Evolutionary conservation across 345 rosid species (phyloP).

Genomic region (Melastoma malabathricum): DNA sequence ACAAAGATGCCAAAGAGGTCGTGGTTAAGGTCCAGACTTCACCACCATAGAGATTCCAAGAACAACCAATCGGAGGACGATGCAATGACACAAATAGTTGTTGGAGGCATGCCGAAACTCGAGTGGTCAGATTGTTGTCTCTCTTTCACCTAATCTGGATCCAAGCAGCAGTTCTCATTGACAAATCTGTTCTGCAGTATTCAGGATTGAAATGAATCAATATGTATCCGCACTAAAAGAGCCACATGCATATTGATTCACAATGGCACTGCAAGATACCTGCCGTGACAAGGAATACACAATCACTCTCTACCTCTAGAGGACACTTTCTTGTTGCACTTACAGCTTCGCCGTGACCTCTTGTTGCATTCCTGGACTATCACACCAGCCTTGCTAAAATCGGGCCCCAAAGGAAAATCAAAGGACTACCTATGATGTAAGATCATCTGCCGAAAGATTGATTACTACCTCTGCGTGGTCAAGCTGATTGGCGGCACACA

Average conservation of each 20-base stretch:
- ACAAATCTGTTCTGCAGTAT: constrained; percentile 46
- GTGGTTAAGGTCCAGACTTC: constrained; percentile 45
- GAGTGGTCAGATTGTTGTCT: constrained; percentile 44
- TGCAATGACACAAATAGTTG: constrained; percentile 9
- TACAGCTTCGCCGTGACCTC: constrained; percentile 55
- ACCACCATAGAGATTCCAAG: constrained; percentile 34
- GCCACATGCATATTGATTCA: neutral
- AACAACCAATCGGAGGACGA: constrained; percentile 40
- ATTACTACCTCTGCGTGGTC: constrained; percentile 61
- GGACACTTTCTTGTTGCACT: constrained; percentile 64
- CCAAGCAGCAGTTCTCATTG: constrained; percentile 28
- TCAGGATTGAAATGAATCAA: constrained; percentile 10
- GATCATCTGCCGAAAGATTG: neutral
- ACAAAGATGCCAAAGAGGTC: constrained; percentile 45
- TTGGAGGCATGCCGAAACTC: constrained; percentile 42
- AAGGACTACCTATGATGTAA: neutral
- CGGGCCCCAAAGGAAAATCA: neutral
- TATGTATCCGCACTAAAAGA: neutral
- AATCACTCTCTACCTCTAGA: constrained; percentile 85
- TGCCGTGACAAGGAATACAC: constrained; percentile 53
- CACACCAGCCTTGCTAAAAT: constrained; percentile 64
- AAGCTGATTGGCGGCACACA: constrained; percentile 22
- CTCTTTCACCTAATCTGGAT: constrained; percentile 37
- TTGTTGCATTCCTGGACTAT: constrained; percentile 41
- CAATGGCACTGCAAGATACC: constrained; percentile 18